phyloP scores from a whole-genome alignment of 805 yeast species.

The Metschnikowia dekortorum region DNA sequence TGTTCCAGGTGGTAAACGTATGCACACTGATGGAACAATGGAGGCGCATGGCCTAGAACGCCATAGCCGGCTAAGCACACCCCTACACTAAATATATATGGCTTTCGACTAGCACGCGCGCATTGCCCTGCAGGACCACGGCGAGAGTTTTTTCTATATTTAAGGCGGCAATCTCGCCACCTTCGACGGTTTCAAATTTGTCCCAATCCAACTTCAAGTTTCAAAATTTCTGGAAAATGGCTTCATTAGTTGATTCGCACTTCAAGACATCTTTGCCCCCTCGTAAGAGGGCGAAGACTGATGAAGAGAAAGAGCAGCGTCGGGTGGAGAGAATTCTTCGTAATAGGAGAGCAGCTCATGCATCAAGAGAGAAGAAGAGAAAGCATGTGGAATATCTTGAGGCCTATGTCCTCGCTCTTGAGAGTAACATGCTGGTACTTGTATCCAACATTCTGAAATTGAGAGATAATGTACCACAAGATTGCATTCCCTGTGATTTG shows the following conservation, averaged over 20 bases:
- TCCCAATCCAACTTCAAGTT: slow-evolving; percentile 1
- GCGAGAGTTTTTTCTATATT: neutral
- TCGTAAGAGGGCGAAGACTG: slow-evolving; percentile 92
- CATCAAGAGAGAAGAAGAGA: slow-evolving; percentile 94
- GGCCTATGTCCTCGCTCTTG: slow-evolving; percentile 45
- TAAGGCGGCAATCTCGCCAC: neutral
- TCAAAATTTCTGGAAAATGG: slow-evolving; percentile 4
- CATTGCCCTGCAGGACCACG: neutral
- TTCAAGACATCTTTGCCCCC: slow-evolving; percentile 68
- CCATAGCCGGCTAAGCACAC: slow-evolving; percentile 2
- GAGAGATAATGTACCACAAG: slow-evolving; percentile 7
- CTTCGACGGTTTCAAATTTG: neutral
- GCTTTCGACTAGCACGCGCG: neutral
- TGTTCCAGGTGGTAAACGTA: neutral
- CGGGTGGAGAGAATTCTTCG: slow-evolving; percentile 88
- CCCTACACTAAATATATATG: slow-evolving; percentile 1
- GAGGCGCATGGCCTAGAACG: slow-evolving; percentile 4
- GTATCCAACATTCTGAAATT: slow-evolving; percentile 23
- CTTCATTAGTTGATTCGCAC: slow-evolving; percentile 17
- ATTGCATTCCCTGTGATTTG: slow-evolving; percentile 8
- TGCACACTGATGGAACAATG: neutral
- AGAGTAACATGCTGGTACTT: slow-evolving; percentile 26
- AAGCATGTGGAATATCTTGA: slow-evolving; percentile 85
- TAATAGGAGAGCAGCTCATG: slow-evolving; percentile 96
- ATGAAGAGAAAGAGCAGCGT: slow-evolving; percentile 96